Conservation (phyloP, 176 grass and related monocot genomes). For the Lolium multiflorum region DNA sequence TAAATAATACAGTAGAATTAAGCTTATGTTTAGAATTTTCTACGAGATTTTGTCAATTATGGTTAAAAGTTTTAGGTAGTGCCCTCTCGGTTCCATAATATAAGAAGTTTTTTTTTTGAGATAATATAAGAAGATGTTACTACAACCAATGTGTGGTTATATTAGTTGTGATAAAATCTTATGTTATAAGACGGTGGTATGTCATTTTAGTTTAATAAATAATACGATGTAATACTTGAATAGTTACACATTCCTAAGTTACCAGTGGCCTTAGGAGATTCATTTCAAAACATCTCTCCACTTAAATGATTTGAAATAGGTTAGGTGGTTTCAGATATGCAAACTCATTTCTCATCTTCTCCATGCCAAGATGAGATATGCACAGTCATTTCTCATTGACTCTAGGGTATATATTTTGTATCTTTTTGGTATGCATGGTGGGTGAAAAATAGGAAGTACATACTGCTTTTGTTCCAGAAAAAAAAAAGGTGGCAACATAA, state of each 20-base stretch:
- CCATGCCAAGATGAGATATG: neutral
- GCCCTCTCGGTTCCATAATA: no score
- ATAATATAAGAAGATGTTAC: no score
- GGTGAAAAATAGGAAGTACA: slow-evolving; percentile 5
- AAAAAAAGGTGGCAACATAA: no score
- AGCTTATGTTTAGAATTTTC: no score
- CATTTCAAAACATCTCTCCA: neutral
- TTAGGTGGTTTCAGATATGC: neutral
- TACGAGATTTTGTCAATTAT: no score
- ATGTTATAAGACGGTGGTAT: no score
- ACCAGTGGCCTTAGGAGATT: neutral
- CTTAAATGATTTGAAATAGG: neutral
- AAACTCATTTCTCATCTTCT: neutral
- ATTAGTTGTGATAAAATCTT: no score
- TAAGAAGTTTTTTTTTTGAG: no score
- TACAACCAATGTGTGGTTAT: no score
- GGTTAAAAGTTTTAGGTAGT: no score
- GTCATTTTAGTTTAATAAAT: neutral
- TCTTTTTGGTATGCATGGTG: neutral
- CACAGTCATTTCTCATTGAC: neutral
- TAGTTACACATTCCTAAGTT: neutral
- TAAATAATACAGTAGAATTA: no score
- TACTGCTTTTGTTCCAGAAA: no score
- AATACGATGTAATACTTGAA: neutral
- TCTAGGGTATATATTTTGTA: neutral